Conservation (phyloP, 2,329 filamentous ascomycete genomes). For the Botrytis elliptica region DNA sequence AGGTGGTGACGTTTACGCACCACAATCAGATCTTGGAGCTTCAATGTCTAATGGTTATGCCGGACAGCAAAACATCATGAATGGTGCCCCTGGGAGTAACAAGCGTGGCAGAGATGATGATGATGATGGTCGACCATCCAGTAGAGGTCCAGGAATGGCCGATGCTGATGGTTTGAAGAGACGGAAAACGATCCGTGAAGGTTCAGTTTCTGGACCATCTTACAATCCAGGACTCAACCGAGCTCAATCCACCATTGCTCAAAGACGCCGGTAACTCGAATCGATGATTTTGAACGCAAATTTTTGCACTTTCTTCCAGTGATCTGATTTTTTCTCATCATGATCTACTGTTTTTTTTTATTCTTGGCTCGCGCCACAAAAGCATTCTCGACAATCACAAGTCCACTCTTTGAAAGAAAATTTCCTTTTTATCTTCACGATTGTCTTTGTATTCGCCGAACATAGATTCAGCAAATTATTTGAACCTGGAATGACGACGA, state of each 20-base stretch:
- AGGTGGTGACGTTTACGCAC: conserved; percentile 67
- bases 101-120: conserved; percentile 49
- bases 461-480: conserved; percentile 41
- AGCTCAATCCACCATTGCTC: conserved; percentile 47
- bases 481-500: conserved; percentile 43
- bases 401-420: conserved; percentile 36
- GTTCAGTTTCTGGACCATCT: conserved; percentile 50
- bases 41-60: conserved; percentile 63
- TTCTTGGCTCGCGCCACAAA: conserved; percentile 30
- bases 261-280: conserved; percentile 37
- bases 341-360: conserved; percentile 24
- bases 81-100: conserved; percentile 52
- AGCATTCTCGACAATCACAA: conserved; percentile 36
- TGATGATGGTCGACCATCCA: conserved; percentile 57
- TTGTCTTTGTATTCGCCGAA: conserved; percentile 44
- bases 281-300: conserved; percentile 22
- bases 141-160: conserved; percentile 45
- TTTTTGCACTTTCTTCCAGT: conserved; percentile 34
- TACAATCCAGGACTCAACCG: conserved; percentile 51
- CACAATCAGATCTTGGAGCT: conserved; percentile 58
- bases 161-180: conserved; percentile 69
- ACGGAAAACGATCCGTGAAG: conserved; percentile 72
- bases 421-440: conserved; percentile 33
- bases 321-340: conserved; percentile 21
- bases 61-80: conserved; percentile 61